Conservation (phyloP, 176 grass and related monocot genomes). For the Cymbopogon citratus region DNA sequence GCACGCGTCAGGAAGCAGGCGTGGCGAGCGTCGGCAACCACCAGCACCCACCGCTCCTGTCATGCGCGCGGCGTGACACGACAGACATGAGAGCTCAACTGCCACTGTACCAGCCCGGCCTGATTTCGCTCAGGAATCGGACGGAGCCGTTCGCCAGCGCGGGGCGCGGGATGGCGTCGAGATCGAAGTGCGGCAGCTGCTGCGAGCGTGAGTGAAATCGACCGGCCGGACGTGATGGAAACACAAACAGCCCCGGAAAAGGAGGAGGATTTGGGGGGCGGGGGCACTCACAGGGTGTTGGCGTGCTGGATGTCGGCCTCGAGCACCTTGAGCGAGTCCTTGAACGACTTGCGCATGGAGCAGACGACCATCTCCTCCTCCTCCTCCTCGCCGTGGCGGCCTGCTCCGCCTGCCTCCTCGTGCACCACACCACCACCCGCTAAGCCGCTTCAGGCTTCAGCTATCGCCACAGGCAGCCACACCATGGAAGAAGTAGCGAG, state of each 20-base stretch:
- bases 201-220: background rate
- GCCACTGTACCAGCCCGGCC: too few relatives aligned
- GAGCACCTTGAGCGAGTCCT: constrained; percentile 94
- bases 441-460: background rate
- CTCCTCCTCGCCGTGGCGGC: background rate
- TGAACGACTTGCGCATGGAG: constrained; percentile 87
- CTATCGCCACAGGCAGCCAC: background rate
- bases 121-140: background rate
- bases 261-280: background rate
- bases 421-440: background rate
- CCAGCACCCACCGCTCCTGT: background rate
- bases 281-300: constrained; percentile 66
- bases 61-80: constrained; percentile 17
- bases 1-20: too few relatives aligned
- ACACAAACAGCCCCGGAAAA: background rate
- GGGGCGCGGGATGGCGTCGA: too few relatives aligned
- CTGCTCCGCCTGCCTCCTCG: background rate
- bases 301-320: constrained; percentile 97
- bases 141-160: too few relatives aligned
- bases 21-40: background rate
- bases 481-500: background rate
- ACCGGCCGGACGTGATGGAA: background rate
- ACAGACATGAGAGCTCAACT: background rate
- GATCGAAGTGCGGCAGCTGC: background rate
- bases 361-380: constrained; percentile 41